Evolutionary conservation across 768 basidiomycete genomes (phyloP), one percentile per base, ranked within the genome.

Genomic region (Phlebiopsis gigantea): DNA sequence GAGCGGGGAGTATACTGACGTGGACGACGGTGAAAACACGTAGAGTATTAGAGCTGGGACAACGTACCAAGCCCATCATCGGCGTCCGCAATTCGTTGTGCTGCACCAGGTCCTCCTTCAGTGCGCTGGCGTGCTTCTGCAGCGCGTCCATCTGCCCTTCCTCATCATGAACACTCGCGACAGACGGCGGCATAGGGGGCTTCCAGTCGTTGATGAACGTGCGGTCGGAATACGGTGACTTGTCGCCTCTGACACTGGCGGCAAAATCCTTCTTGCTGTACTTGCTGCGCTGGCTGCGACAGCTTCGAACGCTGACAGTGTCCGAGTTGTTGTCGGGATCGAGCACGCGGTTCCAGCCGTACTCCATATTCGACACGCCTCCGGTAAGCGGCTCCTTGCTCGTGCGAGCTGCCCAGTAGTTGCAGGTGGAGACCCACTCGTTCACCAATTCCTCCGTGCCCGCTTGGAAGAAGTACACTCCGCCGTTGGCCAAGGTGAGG

Each of bases 321-420:
- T 91, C 91, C 22, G 79, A 70, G 56, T 77, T 77, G 53, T 87
- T 78, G 8, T 68, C 68, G 2, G 77, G 66, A 57, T 87, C 87
- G 24, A 76, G 63, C 7, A 93, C 79, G 19, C 91, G 81, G 69
- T 84, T 95, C 97, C 97, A 99, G 8, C 97, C 97, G 67, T 98
- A 97, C 70, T 99, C 97, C 90, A 98, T 96, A 73, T 98, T 99
- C 48, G 93, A 94, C 7, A 99, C 95, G 22, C 97, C 97, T 4
- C 97, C 97, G 1, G 90, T 81, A 2, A 99, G 79, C 1, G 97
- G 97, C 67, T 98, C 95, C 64, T 96, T 94, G 71, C 91, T 93
- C 55, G 85, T 90, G 45, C 97, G 79, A 1, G 96, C 97, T 0
- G 97, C 92, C 97, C 97, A 98, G 69, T 99, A 99, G 75, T 98